Base-by-base conservation (phyloP, 768 basidiomycete species). In the Auricularia sp. region DNA sequence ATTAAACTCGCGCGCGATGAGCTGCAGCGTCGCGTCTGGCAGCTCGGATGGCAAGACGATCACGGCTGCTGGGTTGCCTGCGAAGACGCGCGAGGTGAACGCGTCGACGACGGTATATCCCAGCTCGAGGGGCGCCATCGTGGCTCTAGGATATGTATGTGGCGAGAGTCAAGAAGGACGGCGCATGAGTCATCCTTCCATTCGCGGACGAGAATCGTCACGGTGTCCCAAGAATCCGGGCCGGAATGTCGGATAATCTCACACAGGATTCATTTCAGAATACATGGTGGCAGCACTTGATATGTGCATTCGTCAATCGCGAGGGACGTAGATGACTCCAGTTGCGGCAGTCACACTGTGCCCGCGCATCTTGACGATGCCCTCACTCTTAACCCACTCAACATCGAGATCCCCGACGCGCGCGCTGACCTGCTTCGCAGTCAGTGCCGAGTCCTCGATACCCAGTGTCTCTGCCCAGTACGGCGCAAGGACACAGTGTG, bases 361-460 rank as follows among this genome's bases (percentile, higher is more conserved):
- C 5, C 56, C 56, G 34, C 56, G 56, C 23, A 59, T 11, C 23
- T 59, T 59, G 34, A 59, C 56, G 34, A 54, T 29, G 10, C 34
- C 14, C 56, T 59, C 56, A 35, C 23, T 33, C 56, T 59, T 29
- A 4, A 59, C 71, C 72, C 75, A 81, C 2, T 72, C 64, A 23
- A 84, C 67, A 39, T 71, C 76, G 56, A 84, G 63, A 23, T 78
- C 72, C 1, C 83, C 84, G 11, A 81, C 81, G 53, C 84, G 72
- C 3, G 69, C 67, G 69, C 84, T 84, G 23, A 84, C 83, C 68
- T 59, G 56, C 7, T 34, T 23, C 2, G 56, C 56, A 6, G 14
- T 29, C 23, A 59, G 34, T 11, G 6, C 29, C 29, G 18, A 7
- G 7, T 23, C 23, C 29, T 14, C 14, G 21, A 61, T 51, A 36